Conservation (phyloP, 495 filamentous ascomycete genomes). For the Penicillium soppii region DNA sequence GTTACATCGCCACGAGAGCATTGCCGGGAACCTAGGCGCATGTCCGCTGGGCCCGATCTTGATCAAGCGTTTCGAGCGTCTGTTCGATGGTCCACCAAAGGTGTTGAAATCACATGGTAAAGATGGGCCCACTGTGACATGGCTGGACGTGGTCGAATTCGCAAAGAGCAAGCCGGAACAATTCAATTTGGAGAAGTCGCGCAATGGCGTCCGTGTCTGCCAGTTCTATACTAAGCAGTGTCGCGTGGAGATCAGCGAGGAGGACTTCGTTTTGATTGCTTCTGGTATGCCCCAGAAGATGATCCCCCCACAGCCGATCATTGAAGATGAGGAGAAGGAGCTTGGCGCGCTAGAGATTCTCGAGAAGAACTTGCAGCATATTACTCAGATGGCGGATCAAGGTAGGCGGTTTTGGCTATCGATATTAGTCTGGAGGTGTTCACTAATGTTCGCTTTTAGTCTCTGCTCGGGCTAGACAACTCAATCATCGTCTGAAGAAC, state of each 20-base stretch:
- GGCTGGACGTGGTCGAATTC: constrained; percentile 85
- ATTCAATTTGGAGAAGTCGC: constrained; percentile 68
- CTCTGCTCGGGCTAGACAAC: constrained; percentile 73
- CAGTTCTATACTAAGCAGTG: constrained; percentile 80
- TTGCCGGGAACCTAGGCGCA: constrained; percentile 81
- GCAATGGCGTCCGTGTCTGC: constrained; percentile 67
- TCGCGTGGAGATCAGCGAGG: constrained; percentile 81
- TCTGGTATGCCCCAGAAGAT: constrained; percentile 82
- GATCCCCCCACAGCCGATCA: constrained; percentile 76
- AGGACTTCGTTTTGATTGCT: constrained; percentile 78
- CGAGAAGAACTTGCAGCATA: constrained; percentile 68
- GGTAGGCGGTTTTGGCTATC: constrained; percentile 42
- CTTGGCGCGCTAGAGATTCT: constrained; percentile 79
- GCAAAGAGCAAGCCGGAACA: constrained; percentile 76
- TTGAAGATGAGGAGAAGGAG: constrained; percentile 85
- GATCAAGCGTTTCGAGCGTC: constrained; percentile 78
- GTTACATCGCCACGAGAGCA: constrained; percentile 78
- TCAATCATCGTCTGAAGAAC: constrained; percentile 77
- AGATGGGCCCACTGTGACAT: constrained; percentile 63
- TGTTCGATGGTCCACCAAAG: constrained; percentile 78
- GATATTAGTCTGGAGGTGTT: not conserved
- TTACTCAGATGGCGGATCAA: constrained; percentile 81
- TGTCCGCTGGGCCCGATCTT: constrained; percentile 79
- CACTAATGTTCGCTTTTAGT: constrained; percentile 43
- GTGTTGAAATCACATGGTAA: constrained; percentile 65